Percentiles rank a stretch among this genome's conserved stretches.
phyloP scores from a whole-genome alignment of 2,329 filamentous ascomycete genomes.

The Colletotrichum cereale region DNA sequence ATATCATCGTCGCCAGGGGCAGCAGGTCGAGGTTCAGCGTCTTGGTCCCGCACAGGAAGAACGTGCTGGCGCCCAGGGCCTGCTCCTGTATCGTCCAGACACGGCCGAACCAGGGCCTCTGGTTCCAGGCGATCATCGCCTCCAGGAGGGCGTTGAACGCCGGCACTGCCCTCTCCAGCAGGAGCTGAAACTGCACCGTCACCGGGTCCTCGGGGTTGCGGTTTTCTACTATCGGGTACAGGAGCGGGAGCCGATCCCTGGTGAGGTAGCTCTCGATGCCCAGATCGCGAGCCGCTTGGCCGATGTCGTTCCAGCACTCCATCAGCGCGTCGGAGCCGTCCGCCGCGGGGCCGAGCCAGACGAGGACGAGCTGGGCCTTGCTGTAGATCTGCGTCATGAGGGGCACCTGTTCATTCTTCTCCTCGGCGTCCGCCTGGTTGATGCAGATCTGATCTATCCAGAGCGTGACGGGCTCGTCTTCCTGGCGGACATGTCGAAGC shows the following conservation, averaged over 20 bases:
- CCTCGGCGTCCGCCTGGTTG: slow-evolving; percentile 52
- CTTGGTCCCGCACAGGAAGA: slow-evolving; percentile 47
- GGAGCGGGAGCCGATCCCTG: slow-evolving; percentile 13
- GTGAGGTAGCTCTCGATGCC: slow-evolving; percentile 23
- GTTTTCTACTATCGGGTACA: slow-evolving; percentile 22
- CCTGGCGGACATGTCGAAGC: slow-evolving; percentile 26
- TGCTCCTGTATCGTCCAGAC: slow-evolving; percentile 49
- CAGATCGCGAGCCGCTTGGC: slow-evolving; percentile 46
- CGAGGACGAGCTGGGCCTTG: slow-evolving; percentile 48
- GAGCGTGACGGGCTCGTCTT: slow-evolving; percentile 41
- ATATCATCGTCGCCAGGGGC: slow-evolving; percentile 39
- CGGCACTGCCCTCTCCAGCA: slow-evolving; percentile 7
- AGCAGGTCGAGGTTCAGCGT: slow-evolving; percentile 46
- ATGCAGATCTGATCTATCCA: slow-evolving; percentile 59
- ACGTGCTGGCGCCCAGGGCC: slow-evolving; percentile 43
- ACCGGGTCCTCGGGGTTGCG: slow-evolving; percentile 36
- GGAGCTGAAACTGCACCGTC: slow-evolving; percentile 39
- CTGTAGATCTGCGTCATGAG: slow-evolving; percentile 55
- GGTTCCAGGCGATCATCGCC: slow-evolving; percentile 23
- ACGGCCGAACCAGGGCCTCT: slow-evolving; percentile 45
- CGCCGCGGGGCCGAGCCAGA: slow-evolving; percentile 50
- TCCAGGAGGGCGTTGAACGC: not conserved
- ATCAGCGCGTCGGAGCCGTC: slow-evolving; percentile 37
- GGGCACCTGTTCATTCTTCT: slow-evolving; percentile 53
- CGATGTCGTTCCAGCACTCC: slow-evolving; percentile 42